phyloP scores from a whole-genome alignment of 305 asterid genomes.

The Solanum hybrid region DNA sequence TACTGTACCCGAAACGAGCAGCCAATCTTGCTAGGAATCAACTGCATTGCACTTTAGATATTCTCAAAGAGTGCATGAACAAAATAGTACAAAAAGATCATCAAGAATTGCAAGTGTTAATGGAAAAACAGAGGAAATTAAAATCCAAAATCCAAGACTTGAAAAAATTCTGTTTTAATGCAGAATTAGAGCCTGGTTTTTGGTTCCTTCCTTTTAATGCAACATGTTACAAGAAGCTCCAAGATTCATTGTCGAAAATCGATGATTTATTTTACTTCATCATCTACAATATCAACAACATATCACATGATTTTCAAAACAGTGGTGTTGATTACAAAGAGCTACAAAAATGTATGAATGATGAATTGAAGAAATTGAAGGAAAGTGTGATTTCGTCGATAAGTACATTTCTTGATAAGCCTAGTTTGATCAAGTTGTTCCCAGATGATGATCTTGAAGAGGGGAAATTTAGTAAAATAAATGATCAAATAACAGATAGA shows the following conservation, averaged over 20 bases:
- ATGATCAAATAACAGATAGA: slow-evolving; percentile 1
- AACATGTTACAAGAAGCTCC: slow-evolving; percentile 39
- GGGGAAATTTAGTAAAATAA: not conserved
- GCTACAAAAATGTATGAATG: slow-evolving; percentile 7
- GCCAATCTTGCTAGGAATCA: slow-evolving; percentile 48
- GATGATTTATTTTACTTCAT: slow-evolving; percentile 32
- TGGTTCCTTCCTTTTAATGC: slow-evolving; percentile 60
- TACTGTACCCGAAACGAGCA: slow-evolving; percentile 44
- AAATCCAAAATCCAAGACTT: slow-evolving; percentile 24
- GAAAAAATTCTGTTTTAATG: slow-evolving; percentile 22
- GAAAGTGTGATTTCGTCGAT: slow-evolving; percentile 21
- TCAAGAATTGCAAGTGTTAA: not conserved
- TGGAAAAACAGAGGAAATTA: slow-evolving; percentile 18
- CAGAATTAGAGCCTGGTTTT: slow-evolving; percentile 59
- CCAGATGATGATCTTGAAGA: slow-evolving; percentile 36
- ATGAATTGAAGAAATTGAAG: slow-evolving; percentile 27
- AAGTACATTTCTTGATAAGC: slow-evolving; percentile 10
- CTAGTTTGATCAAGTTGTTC: slow-evolving; percentile 3
- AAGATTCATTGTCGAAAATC: slow-evolving; percentile 23
- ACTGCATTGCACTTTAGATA: slow-evolving; percentile 10
- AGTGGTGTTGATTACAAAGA: slow-evolving; percentile 11
- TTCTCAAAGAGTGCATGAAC: slow-evolving; percentile 34
- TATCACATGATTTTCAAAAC: slow-evolving; percentile 17
- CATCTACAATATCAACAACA: slow-evolving; percentile 22
- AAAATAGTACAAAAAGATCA: slow-evolving; percentile 6